These are phyloP conservation scores for Asterophora parasitica DNA, from an alignment of 768 basidiomycete species.

Conservation along the genomic window DNA sequence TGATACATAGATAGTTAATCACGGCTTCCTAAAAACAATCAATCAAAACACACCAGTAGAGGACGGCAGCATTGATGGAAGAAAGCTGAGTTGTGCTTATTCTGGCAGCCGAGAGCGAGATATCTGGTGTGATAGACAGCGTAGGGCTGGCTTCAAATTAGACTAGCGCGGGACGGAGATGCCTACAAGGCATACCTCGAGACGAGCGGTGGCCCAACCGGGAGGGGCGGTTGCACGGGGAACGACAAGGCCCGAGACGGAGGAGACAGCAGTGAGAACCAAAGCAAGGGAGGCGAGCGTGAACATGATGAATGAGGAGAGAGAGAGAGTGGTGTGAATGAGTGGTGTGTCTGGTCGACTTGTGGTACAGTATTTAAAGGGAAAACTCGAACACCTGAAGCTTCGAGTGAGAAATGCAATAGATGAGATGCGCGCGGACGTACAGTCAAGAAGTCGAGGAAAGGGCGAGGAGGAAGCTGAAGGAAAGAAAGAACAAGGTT, in stretches of 20 bases:
- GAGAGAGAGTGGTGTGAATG: conserved; percentile 26
- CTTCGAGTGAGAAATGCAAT: conserved; percentile 28
- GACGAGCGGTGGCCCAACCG: conserved; percentile 39
- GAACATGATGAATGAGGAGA: conserved; percentile 32
- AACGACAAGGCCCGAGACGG: conserved; percentile 34
- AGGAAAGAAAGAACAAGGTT: conserved; percentile 16
- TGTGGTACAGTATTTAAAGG: conserved; percentile 21
- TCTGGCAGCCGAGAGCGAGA: conserved; percentile 45
- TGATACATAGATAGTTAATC: background rate
- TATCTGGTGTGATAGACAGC: conserved; percentile 58
- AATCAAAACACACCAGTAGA: conserved; percentile 42
- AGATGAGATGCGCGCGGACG: conserved; percentile 29
- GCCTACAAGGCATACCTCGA: conserved; percentile 34
- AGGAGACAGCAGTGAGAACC: conserved; percentile 35
- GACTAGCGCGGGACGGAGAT: conserved; percentile 3
- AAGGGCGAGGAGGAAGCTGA: conserved; percentile 17
- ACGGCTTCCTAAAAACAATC: conserved; percentile 1
- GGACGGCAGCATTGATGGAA: conserved; percentile 73
- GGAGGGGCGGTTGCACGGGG: conserved; percentile 36
- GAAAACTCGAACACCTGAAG: conserved; percentile 18
- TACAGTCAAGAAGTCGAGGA: conserved; percentile 25
- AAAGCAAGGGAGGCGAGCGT: conserved; percentile 35
- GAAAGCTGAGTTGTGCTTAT: conserved; percentile 46
- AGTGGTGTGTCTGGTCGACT: conserved; percentile 14
- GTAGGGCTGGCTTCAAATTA: conserved; percentile 37